These are phyloP conservation scores for Ophiostoma pallidulum DNA, from an alignment of 2,329 filamentous ascomycete genomes.

Conservation along the genomic window DNA sequence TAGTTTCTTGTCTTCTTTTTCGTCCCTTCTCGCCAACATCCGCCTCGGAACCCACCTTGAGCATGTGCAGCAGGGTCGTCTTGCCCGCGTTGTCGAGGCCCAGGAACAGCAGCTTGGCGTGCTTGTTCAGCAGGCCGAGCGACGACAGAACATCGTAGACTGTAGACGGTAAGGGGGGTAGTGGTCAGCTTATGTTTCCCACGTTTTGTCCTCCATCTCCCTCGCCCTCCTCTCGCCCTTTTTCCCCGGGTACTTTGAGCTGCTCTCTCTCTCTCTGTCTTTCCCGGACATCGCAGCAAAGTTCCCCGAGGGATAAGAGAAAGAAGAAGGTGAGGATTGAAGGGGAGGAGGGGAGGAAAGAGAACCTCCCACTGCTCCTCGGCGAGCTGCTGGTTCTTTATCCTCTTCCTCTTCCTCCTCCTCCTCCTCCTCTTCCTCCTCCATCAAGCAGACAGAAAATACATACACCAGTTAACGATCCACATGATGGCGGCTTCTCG, in stretches of 20 bases:
- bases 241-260: no score
- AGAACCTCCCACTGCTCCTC: no score
- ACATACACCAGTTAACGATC: conserved; percentile 92
- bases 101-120: conserved; percentile 88
- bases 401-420: neutral
- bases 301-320: no score
- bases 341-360: no score
- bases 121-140: conserved; percentile 86
- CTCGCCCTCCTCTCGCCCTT: neutral
- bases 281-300: no score
- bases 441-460: no score
- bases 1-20: no score
- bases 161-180: conserved; percentile 25
- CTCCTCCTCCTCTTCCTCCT: neutral
- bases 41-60: no score
- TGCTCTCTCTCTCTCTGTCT: no score
- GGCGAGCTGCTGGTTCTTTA: no score
- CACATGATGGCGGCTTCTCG: conserved; percentile 67
- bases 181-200: conserved; percentile 21
- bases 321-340: no score
- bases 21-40: no score
- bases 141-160: conserved; percentile 86
- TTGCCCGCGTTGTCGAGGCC: conserved; percentile 92
- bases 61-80: conserved; percentile 87
- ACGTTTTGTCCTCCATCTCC: neutral